Conservation (phyloP, 345 rosid genomes). For the Punica granatum region DNA sequence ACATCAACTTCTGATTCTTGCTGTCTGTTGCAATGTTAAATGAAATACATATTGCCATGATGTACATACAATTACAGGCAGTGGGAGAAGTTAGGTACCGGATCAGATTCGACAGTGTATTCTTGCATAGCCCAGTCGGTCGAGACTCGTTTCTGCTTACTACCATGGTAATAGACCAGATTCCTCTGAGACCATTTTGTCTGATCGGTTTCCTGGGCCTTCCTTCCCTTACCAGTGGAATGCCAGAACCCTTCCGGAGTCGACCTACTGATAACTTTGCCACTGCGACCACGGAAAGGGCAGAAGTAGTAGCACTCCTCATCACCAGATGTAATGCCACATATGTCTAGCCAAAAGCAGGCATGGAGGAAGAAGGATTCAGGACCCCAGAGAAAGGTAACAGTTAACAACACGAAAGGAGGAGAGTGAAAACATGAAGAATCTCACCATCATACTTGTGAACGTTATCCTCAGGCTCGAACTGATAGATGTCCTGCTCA, state of each 20-base stretch:
- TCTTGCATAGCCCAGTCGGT: constrained; percentile 2
- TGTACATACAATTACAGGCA: background rate
- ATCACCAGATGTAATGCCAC: background rate
- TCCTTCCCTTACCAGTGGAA: too few relatives aligned
- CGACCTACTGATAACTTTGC: background rate
- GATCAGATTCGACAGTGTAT: background rate
- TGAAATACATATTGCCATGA: background rate
- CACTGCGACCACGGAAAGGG: too few relatives aligned
- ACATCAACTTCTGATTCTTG: background rate
- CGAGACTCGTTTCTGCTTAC: background rate
- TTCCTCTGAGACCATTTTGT: background rate
- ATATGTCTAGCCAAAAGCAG: background rate
- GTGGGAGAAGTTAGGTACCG: background rate
- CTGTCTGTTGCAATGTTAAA: background rate
- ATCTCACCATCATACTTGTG: constrained; percentile 5
- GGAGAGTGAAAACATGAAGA: background rate
- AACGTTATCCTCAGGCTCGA: constrained; percentile 5
- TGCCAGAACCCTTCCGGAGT: background rate
- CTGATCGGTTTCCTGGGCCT: background rate
- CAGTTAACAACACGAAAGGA: too few relatives aligned
- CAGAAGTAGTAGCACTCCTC: background rate
- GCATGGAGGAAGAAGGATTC: background rate
- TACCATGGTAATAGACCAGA: background rate
- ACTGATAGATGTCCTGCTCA: constrained; percentile 3
- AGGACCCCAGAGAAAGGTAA: background rate